Percentiles rank a stretch among this genome's conserved stretches.
phyloP scores from a whole-genome alignment of 202 grass and related monocot genomes.

The Schoenoplectus triqueter region DNA sequence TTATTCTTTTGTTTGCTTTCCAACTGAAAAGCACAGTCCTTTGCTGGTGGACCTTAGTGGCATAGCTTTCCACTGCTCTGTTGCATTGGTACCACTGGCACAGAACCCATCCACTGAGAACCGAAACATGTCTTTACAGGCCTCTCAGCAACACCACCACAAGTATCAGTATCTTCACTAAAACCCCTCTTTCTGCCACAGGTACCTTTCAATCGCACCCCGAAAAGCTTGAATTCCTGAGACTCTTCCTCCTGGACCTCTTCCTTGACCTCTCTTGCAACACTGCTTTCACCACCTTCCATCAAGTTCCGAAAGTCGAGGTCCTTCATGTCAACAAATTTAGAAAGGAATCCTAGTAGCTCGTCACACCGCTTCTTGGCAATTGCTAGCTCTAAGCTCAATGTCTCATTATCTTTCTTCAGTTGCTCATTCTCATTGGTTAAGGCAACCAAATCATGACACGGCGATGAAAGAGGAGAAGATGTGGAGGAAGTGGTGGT shows the following conservation, averaged over 20 bases:
- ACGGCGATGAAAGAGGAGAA: constrained; percentile 43
- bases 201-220: constrained; percentile 55
- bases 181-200: constrained; percentile 56
- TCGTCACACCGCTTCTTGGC: constrained; percentile 66
- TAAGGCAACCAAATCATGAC: constrained; percentile 39
- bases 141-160: constrained; percentile 44
- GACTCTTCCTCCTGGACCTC: constrained; percentile 37
- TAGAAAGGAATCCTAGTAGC: constrained; percentile 80
- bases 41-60: constrained; percentile 19
- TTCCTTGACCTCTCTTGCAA: neutral
- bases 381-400: constrained; percentile 57
- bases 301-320: constrained; percentile 61
- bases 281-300: constrained; percentile 43
- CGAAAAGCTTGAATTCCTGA: constrained; percentile 77
- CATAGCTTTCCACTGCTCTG: constrained; percentile 35
- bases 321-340: constrained; percentile 66
- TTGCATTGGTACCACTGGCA: constrained; percentile 32
- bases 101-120: constrained; percentile 28
- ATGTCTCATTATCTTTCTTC: constrained; percentile 65
- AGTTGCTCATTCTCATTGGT: constrained; percentile 74
- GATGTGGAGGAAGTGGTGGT: constrained; percentile 53
- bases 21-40: neutral
- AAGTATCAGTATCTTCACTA: constrained; percentile 50
- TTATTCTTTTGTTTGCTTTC: constrained; percentile 13
- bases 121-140: constrained; percentile 53